Percentiles rank a stretch among this genome's conserved stretches.
Evolutionary conservation across 108 stramenopile genomes (phyloP).

Genomic region (Hondaea fermentalgiana): DNA sequence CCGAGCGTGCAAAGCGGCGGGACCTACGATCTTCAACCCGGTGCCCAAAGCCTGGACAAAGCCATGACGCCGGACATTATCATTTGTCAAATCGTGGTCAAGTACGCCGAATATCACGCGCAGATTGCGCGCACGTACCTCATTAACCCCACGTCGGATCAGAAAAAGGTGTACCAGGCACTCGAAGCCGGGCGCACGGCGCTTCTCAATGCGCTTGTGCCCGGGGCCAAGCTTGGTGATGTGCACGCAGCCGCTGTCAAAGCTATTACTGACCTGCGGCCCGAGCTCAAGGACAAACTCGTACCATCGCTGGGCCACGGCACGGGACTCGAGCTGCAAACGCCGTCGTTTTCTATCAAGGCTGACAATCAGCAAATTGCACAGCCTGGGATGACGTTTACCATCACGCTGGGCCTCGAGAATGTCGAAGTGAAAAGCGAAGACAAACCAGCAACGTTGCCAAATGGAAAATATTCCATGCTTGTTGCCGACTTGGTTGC

Average conservation of each 20-base stretch:
- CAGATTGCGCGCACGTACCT: slow-evolving; percentile 49
- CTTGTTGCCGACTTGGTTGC: background rate
- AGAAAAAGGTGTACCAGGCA: background rate
- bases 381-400: background rate
- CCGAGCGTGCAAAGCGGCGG: slow-evolving; percentile 45
- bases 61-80: slow-evolving; percentile 39
- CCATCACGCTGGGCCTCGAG: background rate
- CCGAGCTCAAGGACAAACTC: background rate
- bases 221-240: background rate
- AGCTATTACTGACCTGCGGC: background rate
- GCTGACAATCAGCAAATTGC: background rate
- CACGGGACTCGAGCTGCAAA: background rate
- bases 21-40: slow-evolving; percentile 25
- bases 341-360: background rate
- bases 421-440: background rate
- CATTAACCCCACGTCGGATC: slow-evolving; percentile 41
- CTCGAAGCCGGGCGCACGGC: background rate
- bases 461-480: background rate
- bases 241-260: background rate
- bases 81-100: slow-evolving; percentile 40
- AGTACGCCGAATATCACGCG: slow-evolving; percentile 43
- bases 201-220: background rate
- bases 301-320: background rate
- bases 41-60: background rate
- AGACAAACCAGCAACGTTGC: background rate